Evolutionary conservation across 2,329 filamentous ascomycete genomes (phyloP), one percentile per base, ranked within the genome.

Genomic region (Aspergillus proliferans): DNA sequence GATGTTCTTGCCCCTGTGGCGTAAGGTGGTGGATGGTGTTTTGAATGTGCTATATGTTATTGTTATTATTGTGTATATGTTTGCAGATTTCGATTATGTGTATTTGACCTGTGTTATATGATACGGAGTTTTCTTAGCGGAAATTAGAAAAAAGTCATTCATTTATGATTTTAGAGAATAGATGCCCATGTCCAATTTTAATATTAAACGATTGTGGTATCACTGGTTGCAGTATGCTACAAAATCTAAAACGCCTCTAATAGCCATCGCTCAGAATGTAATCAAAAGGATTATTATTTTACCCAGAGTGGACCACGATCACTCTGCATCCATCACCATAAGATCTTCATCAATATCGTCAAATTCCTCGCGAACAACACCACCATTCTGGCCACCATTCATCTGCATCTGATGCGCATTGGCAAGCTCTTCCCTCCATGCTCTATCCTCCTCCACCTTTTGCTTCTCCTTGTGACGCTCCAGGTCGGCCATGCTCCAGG

Each of bases 401-500:
- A 57, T 55, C 22, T 46, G 52, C 42, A 57, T 55, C 22, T 46
- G 52, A 41, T 60, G 52, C n/a, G 55, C 64, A 57, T 62, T 59
- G 44, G 50, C 58, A 21, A 62, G 56, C 43, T 57, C 64, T 56
- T 87, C 54, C 74, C 85, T 81, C 50, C 76, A 75, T 58, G 87
- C 83, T 47, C 78, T 79, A 57, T 88, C 84, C 54, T 84, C 74
- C 51, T 87, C 85, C 58, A 82, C 74, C 70, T 87, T 88, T 65
- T 84, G 81, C 74, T 94, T 86, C 42, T 63, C 64, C 19, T 68
- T 64, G 70, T 95, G 86, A 45, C 74, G 77, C 69, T 85, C 81
- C 46, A 97, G 71, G 62, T 97, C 89, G 50, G 82, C 80, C 38
- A 88, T 73, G 50, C 85, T 90, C 93, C 93, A 98, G 8, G 88